Evolutionary conservation across 805 yeast species (phyloP).

Genomic region (Brettanomyces custersianus): DNA sequence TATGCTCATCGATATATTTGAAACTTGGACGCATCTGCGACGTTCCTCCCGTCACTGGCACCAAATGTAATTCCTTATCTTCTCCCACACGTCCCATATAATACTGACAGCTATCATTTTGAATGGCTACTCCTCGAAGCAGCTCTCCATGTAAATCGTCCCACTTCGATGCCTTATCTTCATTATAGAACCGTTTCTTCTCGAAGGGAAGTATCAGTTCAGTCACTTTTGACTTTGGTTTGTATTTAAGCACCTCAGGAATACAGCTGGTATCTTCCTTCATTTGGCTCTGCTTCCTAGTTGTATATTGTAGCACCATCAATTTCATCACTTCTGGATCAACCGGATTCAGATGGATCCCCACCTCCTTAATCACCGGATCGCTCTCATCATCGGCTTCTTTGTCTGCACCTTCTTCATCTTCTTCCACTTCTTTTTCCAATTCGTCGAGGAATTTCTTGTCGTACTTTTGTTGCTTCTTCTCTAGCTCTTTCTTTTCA

Average conservation of each 20-base stretch:
- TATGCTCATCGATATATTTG: slow-evolving; percentile 58
- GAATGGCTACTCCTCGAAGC: slow-evolving; percentile 60
- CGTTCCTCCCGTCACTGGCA: slow-evolving; percentile 50
- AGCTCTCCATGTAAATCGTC: slow-evolving; percentile 49
- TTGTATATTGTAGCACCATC: slow-evolving; percentile 47
- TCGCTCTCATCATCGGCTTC: slow-evolving; percentile 37
- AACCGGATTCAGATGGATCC: slow-evolving; percentile 35
- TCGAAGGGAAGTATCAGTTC: slow-evolving; percentile 75
- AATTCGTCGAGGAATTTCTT: slow-evolving; percentile 3
- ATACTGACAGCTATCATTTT: slow-evolving; percentile 36
- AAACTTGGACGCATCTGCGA: slow-evolving; percentile 79
- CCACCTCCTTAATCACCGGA: slow-evolving; percentile 53
- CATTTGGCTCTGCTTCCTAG: slow-evolving; percentile 32
- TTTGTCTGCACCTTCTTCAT: slow-evolving; percentile 8
- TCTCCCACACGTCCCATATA: slow-evolving; percentile 28
- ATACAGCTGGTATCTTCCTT: not conserved
- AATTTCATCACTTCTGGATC: slow-evolving; percentile 17
- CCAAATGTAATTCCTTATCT: slow-evolving; percentile 47
- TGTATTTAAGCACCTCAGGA: slow-evolving; percentile 26
- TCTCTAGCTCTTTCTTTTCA: slow-evolving; percentile 3
- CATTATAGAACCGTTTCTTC: slow-evolving; percentile 59
- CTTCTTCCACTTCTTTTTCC: slow-evolving; percentile 12
- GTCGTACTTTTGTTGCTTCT: slow-evolving; percentile 1
- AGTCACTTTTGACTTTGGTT: slow-evolving; percentile 51
- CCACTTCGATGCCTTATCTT: slow-evolving; percentile 57